Base-by-base conservation (phyloP, 257 asterid genomes). In the Solanum chiquidenum region DNA sequence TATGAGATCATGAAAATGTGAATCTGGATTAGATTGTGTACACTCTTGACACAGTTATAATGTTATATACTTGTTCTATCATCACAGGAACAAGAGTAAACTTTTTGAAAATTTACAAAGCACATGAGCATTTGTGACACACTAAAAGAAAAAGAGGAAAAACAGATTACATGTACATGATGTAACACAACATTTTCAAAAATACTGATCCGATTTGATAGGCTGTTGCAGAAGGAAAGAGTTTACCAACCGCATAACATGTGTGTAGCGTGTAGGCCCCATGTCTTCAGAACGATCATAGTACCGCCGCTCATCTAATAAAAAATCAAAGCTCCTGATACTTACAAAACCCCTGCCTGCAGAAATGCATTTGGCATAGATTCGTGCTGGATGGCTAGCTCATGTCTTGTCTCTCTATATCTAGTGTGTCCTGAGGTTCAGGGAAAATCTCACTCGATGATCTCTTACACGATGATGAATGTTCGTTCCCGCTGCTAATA, bases 361-460 rank as follows among this genome's bases (percentile, higher is more conserved):
- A 29, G 42, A 80, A 29, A 49, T 18, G 69, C 85, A 27, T 80
- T 80, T 80, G 20, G 64, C 84, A 44, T 44, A 79, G 62, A 58
- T 44, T 14, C 8, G 44, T 40, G 4, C 42, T 21, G 23, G 31
- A n/a, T 9, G 60, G 76, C 89, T 86, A 83, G n/a, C 52, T 58
- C 44, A 72, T 88, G 27, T 92, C 91, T 86, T 87, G 90, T 85
- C 92, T 86, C 83, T 94, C 94, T 13, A 84, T 69, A 86, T 93
- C 97, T 9, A 79, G 92, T 71, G 90, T 86, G 49, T 93, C 95
- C 12, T 87, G 74, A 4, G 95, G 96, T 44, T 92, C 95, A 0
- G 96, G 96, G 86, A 93, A 93, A 83, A 94, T 94, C 23, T 91
- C 96, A 27, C 95, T 93, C 9, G 95, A 91, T 4, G 95, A 92